These are phyloP conservation scores for Tetrahymena borealis DNA, from an alignment of 73 alveolate species.

Conservation along the genomic window DNA sequence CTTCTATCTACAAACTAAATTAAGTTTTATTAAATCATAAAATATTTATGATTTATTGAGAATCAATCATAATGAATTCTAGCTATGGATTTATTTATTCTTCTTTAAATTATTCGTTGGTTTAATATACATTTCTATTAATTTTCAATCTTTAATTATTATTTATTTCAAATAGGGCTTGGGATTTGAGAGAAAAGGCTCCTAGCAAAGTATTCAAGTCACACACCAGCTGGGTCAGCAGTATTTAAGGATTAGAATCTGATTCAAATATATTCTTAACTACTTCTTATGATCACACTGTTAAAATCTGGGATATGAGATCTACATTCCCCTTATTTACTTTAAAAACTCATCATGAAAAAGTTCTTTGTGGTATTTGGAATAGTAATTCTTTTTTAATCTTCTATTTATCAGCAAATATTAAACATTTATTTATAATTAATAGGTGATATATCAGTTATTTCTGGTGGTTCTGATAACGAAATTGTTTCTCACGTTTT, in stretches of 20 bases:
- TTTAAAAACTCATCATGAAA: background rate
- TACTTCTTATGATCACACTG: conserved; percentile 1
- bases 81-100: too few species aligned
- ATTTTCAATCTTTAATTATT: background rate
- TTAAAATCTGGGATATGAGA: background rate
- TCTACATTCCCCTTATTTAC: background rate
- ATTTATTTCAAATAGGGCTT: background rate
- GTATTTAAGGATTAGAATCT: background rate
- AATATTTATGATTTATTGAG: too few species aligned
- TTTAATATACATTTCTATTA: too few species aligned
- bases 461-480: background rate
- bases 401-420: background rate
- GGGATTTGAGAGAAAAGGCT: background rate
- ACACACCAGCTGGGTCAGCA: background rate
- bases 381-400: background rate
- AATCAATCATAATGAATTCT: too few species aligned
- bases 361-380: background rate
- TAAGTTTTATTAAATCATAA: too few species aligned
- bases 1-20: too few species aligned
- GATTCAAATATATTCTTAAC: background rate
- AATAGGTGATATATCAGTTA: background rate
- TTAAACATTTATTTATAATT: background rate
- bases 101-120: too few species aligned
- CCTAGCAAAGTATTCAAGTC: background rate
- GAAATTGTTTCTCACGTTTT: background rate